phyloP scores from a whole-genome alignment of 176 grass and related monocot genomes.

The Miscanthus lutarioriparius region DNA sequence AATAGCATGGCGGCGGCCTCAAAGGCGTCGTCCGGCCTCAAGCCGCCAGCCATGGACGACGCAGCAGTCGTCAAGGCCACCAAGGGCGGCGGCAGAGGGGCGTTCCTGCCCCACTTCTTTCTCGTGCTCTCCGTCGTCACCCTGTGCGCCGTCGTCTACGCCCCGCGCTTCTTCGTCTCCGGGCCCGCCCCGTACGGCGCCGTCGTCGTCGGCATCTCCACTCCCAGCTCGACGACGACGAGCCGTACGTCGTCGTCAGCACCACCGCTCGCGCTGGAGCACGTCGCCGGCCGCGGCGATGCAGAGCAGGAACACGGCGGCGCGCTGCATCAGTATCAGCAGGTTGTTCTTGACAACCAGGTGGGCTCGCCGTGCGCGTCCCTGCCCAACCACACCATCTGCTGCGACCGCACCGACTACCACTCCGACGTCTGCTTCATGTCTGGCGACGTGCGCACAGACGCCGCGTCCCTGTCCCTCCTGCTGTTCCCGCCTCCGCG shows the following conservation, averaged over 20 bases:
- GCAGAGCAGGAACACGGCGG: neutral
- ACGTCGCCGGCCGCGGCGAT: neutral
- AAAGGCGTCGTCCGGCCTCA: neutral
- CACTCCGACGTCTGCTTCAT: constrained; percentile 88
- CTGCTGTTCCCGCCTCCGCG: constrained; percentile 22
- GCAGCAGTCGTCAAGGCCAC: constrained; percentile 3
- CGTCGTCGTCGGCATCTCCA: neutral
- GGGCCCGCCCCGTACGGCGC: neutral
- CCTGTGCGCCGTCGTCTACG: constrained; percentile 48
- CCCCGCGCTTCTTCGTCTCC: constrained; percentile 3
- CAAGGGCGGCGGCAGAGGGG: constrained; percentile 7
- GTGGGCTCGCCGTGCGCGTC: constrained; percentile 47
- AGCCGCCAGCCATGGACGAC: neutral
- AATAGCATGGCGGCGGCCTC: constrained; percentile 2
- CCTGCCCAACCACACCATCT: constrained; percentile 40
- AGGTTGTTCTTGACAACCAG: constrained; percentile 39
- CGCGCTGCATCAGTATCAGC: neutral
- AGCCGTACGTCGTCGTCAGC: neutral
- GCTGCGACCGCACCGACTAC: constrained; percentile 66
- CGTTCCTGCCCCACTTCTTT: neutral
- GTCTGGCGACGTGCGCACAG: constrained; percentile 63
- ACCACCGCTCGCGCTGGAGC: neutral
- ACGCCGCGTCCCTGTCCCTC: constrained; percentile 46
- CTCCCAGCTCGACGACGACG: neutral
- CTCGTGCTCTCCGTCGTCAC: constrained; percentile 28